A percentile compares a stretch with the other conserved stretches of the same genome.
These are phyloP conservation scores for Aspergillus japonicus DNA, from an alignment of 2,329 filamentous ascomycete species.

Conservation along the genomic window DNA sequence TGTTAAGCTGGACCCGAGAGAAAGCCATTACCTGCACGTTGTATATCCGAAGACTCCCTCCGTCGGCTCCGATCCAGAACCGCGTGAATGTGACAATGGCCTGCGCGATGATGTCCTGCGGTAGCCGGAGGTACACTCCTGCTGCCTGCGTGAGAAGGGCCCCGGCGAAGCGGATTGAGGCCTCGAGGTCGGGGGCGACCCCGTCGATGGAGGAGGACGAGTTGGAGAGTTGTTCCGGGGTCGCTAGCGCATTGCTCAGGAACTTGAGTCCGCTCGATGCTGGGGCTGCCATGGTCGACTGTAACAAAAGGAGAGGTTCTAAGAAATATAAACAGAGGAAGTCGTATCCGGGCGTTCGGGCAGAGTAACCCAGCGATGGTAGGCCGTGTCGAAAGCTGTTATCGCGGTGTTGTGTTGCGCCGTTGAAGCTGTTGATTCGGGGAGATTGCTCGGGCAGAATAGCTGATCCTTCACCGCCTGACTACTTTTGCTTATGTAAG, in stretches of 20 bases:
- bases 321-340: neutral
- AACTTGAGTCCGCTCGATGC: slow-evolving; percentile 30
- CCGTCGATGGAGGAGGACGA: slow-evolving; percentile 47
- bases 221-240: slow-evolving; percentile 44
- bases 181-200: slow-evolving; percentile 42
- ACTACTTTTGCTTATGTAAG: neutral
- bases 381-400: neutral
- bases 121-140: slow-evolving; percentile 72
- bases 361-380: neutral
- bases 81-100: slow-evolving; percentile 79
- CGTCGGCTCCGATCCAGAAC: slow-evolving; percentile 65
- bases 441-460: neutral
- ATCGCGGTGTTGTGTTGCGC: neutral
- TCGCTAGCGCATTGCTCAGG: slow-evolving; percentile 48
- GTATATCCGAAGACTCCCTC: slow-evolving; percentile 45
- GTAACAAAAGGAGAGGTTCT: neutral
- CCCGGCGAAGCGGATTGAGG: slow-evolving; percentile 46
- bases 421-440: neutral
- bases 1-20: too few relatives aligned
- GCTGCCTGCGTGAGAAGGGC: slow-evolving; percentile 48
- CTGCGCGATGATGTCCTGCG: slow-evolving; percentile 81
- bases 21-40: slow-evolving; percentile 39
- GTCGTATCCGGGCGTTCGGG: too few relatives aligned
- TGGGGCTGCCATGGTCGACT: slow-evolving; percentile 25
- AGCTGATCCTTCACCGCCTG: neutral